Conservation (phyloP, 2,329 filamentous ascomycete genomes). For the Xylaria polymorpha region DNA sequence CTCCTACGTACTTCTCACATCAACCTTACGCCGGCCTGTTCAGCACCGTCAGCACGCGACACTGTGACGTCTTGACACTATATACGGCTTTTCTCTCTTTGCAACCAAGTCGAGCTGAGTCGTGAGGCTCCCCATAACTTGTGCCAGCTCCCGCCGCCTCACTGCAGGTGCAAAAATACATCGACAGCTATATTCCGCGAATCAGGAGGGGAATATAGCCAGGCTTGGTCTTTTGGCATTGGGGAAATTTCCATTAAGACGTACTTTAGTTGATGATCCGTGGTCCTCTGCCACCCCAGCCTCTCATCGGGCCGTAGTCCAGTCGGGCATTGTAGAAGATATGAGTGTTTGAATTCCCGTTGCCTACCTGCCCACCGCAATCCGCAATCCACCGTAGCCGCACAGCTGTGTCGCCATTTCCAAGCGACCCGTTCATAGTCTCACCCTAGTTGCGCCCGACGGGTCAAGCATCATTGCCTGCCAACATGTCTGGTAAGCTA, state of each 20-base stretch:
- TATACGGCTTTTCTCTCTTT: background rate
- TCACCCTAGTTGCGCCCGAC: slow-evolving; percentile 29
- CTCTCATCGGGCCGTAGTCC: slow-evolving; percentile 47
- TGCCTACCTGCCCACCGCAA: slow-evolving; percentile 28
- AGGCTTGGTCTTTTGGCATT: slow-evolving; percentile 35
- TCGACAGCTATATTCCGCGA: slow-evolving; percentile 17
- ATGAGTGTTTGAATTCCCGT: slow-evolving; percentile 49
- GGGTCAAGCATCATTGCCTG: slow-evolving; percentile 28
- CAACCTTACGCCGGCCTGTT: background rate
- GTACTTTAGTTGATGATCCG: slow-evolving; percentile 41
- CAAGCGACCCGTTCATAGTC: slow-evolving; percentile 32
- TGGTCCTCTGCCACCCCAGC: slow-evolving; percentile 38
- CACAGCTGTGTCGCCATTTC: slow-evolving; percentile 35
- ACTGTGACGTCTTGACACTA: slow-evolving; percentile 9
- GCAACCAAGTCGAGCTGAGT: background rate
- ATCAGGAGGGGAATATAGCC: slow-evolving; percentile 30
- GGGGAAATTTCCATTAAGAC: slow-evolving; percentile 34
- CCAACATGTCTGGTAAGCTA: slow-evolving; percentile 53
- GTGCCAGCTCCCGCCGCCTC: background rate
- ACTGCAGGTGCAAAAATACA: background rate
- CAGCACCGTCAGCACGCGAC: slow-evolving; percentile 27
- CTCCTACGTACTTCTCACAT: slow-evolving; percentile 2
- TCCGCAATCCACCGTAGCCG: slow-evolving; percentile 42
- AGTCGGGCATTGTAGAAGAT: slow-evolving; percentile 49
- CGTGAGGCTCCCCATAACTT: background rate